Evolutionary conservation across 2,329 filamentous ascomycete genomes (phyloP), one percentile per base, ranked within the genome.

Genomic region (Venturia aucupariae): DNA sequence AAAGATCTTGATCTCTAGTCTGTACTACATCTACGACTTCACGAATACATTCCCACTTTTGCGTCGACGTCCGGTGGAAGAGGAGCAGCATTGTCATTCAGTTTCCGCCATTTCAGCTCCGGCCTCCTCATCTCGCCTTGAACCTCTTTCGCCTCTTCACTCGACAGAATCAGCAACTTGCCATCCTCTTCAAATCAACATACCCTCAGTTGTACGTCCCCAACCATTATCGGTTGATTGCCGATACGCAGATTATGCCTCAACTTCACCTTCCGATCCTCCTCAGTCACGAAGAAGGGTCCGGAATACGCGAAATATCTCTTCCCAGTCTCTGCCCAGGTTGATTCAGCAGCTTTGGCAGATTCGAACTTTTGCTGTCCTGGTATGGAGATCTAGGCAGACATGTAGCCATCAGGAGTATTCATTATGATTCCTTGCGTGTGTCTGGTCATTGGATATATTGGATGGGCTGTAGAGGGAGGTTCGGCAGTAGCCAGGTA

Each of bases 321-420:
- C 27, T 61, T 61, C 1, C 66, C 67, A n/a, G 62, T 63, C 22
- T 62, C 48, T 27, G 66, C 66, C 66, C 65, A 67, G 51, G 66
- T 65, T 2, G 61, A 30, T n/a, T 64, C 61, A 6, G 61, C 65
- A n/a, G 66, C 66, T 30, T 57, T 63, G 32, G 63, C 65, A 22
- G 62, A 32, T 24, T 57, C 51, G 27, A 67, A 68, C 22, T 39
- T 48, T 2, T 63, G 11, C 65, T 76, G 74, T 4, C 73, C 73
- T 2, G 74, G 74, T 11, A 73, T 75, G 55, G 73, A 67, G 68
- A 76, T 72, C 65, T 75, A 72, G 35, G 74, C 73, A 17, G 72
- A 73, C 72, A 76, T 73, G 69, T 76, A 74, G 35, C 74, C 73
- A 66, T 75, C 73, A 13, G 73, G 72, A 0, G 74, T 75, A 68